These are phyloP conservation scores for Boletellus sp. DNA, from an alignment of 768 basidiomycete species.

Conservation along the genomic window DNA sequence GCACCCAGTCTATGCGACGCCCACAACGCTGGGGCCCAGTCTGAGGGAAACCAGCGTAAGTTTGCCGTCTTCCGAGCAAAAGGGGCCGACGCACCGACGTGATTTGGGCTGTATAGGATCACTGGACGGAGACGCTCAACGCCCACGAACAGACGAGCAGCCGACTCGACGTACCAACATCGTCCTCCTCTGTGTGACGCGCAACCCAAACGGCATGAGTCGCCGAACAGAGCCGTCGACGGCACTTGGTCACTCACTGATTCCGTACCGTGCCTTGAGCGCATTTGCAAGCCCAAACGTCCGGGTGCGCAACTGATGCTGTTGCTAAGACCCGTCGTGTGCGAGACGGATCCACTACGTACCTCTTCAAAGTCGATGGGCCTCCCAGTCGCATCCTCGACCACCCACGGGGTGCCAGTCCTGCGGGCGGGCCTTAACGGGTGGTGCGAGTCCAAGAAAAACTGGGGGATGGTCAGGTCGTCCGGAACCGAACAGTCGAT, in stretches of 20 bases:
- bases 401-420: constrained; percentile 49
- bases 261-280: constrained; percentile 43
- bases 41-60: constrained; percentile 28
- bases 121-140: constrained; percentile 34
- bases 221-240: not conserved
- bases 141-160: not conserved
- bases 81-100: constrained; percentile 43
- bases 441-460: constrained; percentile 49
- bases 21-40: constrained; percentile 56
- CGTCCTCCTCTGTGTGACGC: constrained; percentile 39
- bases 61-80: not conserved
- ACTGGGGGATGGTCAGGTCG: constrained; percentile 62
- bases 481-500: constrained; percentile 50
- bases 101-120: constrained; percentile 62
- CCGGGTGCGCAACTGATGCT: constrained; percentile 36
- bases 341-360: constrained; percentile 4
- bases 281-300: constrained; percentile 54
- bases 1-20: constrained; percentile 56
- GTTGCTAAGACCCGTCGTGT: not conserved
- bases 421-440: constrained; percentile 45
- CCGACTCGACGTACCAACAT: constrained; percentile 42
- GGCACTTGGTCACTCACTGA: constrained; percentile 35
- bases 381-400: constrained; percentile 53
- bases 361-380: constrained; percentile 47
- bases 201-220: not conserved